These are phyloP conservation scores for Aspergillus hortae DNA, from an alignment of 2,329 filamentous ascomycete species.

Conservation along the genomic window DNA sequence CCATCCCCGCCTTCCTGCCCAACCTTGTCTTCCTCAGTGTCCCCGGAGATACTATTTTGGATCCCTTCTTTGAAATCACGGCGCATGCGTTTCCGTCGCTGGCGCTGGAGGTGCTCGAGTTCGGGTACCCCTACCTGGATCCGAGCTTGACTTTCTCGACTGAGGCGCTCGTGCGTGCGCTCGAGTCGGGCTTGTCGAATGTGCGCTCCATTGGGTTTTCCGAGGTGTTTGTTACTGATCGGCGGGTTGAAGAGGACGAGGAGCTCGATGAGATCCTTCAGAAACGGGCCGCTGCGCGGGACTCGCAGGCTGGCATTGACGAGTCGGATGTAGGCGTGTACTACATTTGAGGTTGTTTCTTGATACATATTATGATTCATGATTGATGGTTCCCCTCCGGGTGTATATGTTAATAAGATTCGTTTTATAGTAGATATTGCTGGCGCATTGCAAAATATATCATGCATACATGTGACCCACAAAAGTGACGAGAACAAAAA, in stretches of 20 bases:
- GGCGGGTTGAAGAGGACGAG: conserved; percentile 20
- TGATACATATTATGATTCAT: neutral
- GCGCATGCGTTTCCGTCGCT: conserved; percentile 12
- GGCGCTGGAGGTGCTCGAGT: conserved; percentile 26
- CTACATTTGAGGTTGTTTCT: conserved; percentile 7
- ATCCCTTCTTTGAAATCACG: conserved; percentile 26
- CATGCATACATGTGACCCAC: neutral
- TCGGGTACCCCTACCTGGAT: conserved; percentile 19
- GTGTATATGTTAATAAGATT: too few species aligned
- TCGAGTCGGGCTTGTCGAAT: conserved; percentile 21
- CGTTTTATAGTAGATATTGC: neutral
- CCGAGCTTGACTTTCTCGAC: conserved; percentile 19
- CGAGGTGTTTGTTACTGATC: conserved; percentile 20
- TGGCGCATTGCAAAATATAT: neutral
- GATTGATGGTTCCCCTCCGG: neutral
- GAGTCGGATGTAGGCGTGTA: conserved; percentile 14
- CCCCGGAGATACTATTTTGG: conserved; percentile 27
- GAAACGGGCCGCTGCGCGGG: conserved; percentile 10
- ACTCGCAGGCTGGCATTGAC: neutral
- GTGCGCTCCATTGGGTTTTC: conserved; percentile 26
- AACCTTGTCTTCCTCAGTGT: conserved; percentile 26
- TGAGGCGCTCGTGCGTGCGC: conserved; percentile 16
- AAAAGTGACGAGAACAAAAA: neutral
- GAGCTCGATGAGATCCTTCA: conserved; percentile 26
- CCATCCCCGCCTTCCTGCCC: conserved; percentile 24